A percentile compares a stretch with the other conserved stretches of the same genome.
These are phyloP conservation scores for Spathaspora arborariae DNA, from an alignment of 805 yeast species.

Conservation along the genomic window DNA sequence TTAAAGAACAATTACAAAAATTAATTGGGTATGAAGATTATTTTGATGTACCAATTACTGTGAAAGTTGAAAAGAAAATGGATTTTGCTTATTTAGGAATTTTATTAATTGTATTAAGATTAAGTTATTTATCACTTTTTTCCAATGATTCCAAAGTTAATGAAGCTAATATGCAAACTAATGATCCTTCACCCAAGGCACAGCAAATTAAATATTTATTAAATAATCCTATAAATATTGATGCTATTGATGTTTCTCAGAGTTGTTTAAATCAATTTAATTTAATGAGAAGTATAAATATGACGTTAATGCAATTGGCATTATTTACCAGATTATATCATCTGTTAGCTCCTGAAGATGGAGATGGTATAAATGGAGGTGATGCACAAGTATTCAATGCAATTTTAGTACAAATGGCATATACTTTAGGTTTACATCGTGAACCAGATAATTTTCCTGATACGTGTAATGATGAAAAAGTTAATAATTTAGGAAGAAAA, in stretches of 20 bases:
- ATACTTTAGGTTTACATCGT: slow-evolving; percentile 62
- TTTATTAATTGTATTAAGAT: slow-evolving; percentile 28
- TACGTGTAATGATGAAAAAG: slow-evolving; percentile 19
- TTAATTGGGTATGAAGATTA: slow-evolving; percentile 10
- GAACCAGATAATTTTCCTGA: slow-evolving; percentile 48
- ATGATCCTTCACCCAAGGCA: slow-evolving; percentile 22
- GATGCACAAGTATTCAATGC: slow-evolving; percentile 54
- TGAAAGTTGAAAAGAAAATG: slow-evolving; percentile 23
- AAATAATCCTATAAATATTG: slow-evolving; percentile 27
- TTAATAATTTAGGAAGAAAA: slow-evolving; percentile 51
- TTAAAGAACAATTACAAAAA: slow-evolving; percentile 16
- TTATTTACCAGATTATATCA: slow-evolving; percentile 49
- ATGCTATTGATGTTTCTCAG: slow-evolving; percentile 27
- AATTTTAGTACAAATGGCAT: slow-evolving; percentile 61
- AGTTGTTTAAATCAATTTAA: slow-evolving; percentile 35
- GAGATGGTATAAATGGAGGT: slow-evolving; percentile 56
- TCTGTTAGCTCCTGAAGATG: slow-evolving; percentile 49
- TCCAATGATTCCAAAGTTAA: slow-evolving; percentile 24
- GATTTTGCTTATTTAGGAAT: slow-evolving; percentile 34
- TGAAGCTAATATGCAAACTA: slow-evolving; percentile 19
- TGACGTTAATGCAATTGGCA: slow-evolving; percentile 53
- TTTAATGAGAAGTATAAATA: slow-evolving; percentile 35
- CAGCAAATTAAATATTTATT: slow-evolving; percentile 23
- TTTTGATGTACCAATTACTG: slow-evolving; percentile 19
- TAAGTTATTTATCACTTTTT: slow-evolving; percentile 31